These are phyloP conservation scores for Sporothrix pallida DNA, from an alignment of 2,329 filamentous ascomycete genomes.

Conservation along the genomic window DNA sequence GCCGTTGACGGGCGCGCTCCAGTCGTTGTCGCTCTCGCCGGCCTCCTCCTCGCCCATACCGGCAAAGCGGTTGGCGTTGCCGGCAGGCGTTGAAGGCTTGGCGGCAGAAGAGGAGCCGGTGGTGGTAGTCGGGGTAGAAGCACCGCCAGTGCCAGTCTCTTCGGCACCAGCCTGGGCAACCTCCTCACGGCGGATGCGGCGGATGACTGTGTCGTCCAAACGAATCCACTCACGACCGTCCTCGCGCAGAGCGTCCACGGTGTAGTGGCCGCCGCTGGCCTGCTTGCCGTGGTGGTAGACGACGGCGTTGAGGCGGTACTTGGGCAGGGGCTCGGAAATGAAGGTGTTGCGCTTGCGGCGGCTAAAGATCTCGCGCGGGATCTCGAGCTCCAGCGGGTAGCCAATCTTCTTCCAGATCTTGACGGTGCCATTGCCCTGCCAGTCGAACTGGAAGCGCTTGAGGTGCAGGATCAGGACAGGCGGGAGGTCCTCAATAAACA, in stretches of 20 bases:
- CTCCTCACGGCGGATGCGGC: slow-evolving; percentile 83
- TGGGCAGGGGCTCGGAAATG: slow-evolving; percentile 71
- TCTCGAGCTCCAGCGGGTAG: slow-evolving; percentile 92
- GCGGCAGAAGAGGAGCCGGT: neutral
- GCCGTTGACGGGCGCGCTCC: slow-evolving; percentile 66
- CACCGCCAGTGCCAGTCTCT: slow-evolving; percentile 55
- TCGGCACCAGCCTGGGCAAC: slow-evolving; percentile 85
- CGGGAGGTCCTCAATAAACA: slow-evolving; percentile 89
- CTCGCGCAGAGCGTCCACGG: slow-evolving; percentile 92
- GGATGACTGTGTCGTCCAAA: slow-evolving; percentile 90
- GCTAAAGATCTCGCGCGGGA: slow-evolving; percentile 87
- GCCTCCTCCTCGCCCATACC: slow-evolving; percentile 69
- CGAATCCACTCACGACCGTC: slow-evolving; percentile 96
- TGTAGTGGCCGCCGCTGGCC: slow-evolving; percentile 94
- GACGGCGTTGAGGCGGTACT: slow-evolving; percentile 84
- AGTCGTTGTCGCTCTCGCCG: slow-evolving; percentile 69
- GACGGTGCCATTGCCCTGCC: slow-evolving; percentile 77
- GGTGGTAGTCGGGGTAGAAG: neutral
- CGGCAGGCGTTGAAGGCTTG: slow-evolving; percentile 37
- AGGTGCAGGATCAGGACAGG: slow-evolving; percentile 92
- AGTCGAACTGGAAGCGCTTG: slow-evolving; percentile 97
- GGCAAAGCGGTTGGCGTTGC: slow-evolving; percentile 78
- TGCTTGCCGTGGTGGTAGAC: slow-evolving; percentile 99
- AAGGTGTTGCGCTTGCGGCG: slow-evolving; percentile 72
- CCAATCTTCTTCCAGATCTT: slow-evolving; percentile 99